Base-by-base conservation (phyloP, 345 rosid species). In the Corchorus olitorius region DNA sequence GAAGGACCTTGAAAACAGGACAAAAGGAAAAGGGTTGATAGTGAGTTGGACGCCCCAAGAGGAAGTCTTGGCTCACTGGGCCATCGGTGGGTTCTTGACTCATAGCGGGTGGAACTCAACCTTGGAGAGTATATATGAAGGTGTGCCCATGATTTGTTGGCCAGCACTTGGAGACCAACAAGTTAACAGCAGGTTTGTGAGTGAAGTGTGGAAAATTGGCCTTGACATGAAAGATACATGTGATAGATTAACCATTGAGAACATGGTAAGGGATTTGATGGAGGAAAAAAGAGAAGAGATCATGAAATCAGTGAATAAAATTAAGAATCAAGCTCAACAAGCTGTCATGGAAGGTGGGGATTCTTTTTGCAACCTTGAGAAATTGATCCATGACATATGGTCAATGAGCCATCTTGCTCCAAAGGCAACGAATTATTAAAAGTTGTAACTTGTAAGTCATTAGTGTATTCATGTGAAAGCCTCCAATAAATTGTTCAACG, bases 21-120 rank as follows among this genome's bases (percentile, higher is more conserved):
- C 80, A 0, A 56, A 34, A 35, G 74, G 63, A n/a, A 71, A 60
- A 4, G 85, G 82, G 9, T 65, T 45, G 41, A 76, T 88, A 43
- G 85, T 83, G 33, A 71, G 68, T 7, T 89, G 90, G 89, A 80
- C 78, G 2, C 85, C 89, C 0, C 93, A 89, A 55, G 88, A 86
- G 35, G 83, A 86, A 72, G 90, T 87, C 13, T 58, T 89, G 62
- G 63, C 59, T 5, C 90, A 89, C 43, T 46, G 17, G 4, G 82
- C 93, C 0, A 20, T 86, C 2, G 89, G 87, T 46, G 89, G 88
- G 53, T 87, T 89, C 54, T 58, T 84, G 60, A 83, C 88, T 0
- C 87, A 86, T 33, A 73, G 83, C 34, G 87, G 90, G 4, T 87
- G 92, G 90, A 89, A 89, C 81, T 89, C 90, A 0, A 87, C 85